Percentiles rank a stretch among this genome's conserved stretches.
These are phyloP conservation scores for Lenwebbia sp. DNA, from an alignment of 345 rosid genomes.

Conservation along the genomic window DNA sequence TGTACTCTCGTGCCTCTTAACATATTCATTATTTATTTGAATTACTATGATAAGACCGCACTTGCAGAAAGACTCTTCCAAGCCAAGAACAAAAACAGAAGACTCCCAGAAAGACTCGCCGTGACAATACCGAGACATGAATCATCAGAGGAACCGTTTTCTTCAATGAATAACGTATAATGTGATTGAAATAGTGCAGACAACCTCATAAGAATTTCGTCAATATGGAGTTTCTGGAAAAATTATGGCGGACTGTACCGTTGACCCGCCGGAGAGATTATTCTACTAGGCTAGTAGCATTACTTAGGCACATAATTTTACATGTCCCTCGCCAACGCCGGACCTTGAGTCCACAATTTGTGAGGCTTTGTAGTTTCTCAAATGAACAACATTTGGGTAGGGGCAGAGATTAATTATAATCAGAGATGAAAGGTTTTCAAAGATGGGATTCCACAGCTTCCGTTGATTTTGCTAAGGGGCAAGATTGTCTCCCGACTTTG, in stretches of 20 bases:
- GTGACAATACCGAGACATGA: rapidly evolving
- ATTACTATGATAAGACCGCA: neutral
- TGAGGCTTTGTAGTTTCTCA: neutral
- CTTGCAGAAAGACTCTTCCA: neutral
- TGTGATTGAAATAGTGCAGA: neutral
- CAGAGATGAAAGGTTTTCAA: neutral
- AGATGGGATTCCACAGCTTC: neutral
- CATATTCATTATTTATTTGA: neutral
- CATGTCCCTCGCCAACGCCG: neutral
- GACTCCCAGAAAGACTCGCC: neutral
- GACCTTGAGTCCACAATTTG: neutral
- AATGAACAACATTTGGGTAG: neutral
- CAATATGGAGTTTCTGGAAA: neutral
- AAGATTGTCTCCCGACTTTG: neutral
- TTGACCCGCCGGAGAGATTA: neutral
- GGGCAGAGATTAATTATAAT: neutral
- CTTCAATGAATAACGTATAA: neutral
- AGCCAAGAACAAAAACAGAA: neutral
- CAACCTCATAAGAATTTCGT: neutral
- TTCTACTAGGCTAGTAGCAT: neutral
- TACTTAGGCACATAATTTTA: neutral
- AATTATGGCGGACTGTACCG: rapidly evolving
- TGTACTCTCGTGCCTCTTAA: neutral
- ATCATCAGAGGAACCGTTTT: neutral
- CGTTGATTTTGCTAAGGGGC: neutral